Conservation (phyloP, 352 stramenopile species). For the Phytophthora litchii region DNA sequence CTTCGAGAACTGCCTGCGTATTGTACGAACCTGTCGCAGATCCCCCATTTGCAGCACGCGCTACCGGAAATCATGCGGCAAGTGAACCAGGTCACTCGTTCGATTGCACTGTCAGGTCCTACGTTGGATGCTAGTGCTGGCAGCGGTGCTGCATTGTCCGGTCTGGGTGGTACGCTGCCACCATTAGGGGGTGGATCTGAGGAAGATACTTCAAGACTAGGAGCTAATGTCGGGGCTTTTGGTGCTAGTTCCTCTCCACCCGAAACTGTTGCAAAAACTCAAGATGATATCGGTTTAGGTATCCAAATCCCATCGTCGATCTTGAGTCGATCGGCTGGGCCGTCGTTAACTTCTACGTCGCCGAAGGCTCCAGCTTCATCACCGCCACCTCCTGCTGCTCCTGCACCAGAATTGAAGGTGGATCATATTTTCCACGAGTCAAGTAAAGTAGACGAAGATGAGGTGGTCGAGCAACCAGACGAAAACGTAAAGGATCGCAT, state of each 20-base stretch:
- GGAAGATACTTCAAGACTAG: conserved; percentile 33
- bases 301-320: conserved; percentile 52
- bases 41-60: conserved; percentile 95
- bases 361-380: conserved; percentile 48
- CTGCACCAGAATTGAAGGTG: conserved; percentile 68
- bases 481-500: conserved; percentile 95
- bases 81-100: conserved; percentile 82
- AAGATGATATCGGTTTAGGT: conserved; percentile 37
- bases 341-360: conserved; percentile 50
- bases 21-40: conserved; percentile 98
- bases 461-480: conserved; percentile 73
- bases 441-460: conserved; percentile 63
- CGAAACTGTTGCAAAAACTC: conserved; percentile 23
- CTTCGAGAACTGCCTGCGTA: conserved; percentile 98
- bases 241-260: conserved; percentile 23
- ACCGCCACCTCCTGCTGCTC: conserved; percentile 44
- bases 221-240: conserved; percentile 28
- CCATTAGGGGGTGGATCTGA: conserved; percentile 23
- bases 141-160: conserved; percentile 23
- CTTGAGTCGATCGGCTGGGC: conserved; percentile 52
- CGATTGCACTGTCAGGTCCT: conserved; percentile 51
- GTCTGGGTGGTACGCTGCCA: conserved; percentile 27
- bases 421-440: conserved; percentile 87
- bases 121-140: conserved; percentile 33
- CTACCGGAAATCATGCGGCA: conserved; percentile 92